A percentile compares a stretch with the other conserved stretches of the same genome.
phyloP scores from a whole-genome alignment of 2,329 filamentous ascomycete species.

The Claviceps purpurea region DNA sequence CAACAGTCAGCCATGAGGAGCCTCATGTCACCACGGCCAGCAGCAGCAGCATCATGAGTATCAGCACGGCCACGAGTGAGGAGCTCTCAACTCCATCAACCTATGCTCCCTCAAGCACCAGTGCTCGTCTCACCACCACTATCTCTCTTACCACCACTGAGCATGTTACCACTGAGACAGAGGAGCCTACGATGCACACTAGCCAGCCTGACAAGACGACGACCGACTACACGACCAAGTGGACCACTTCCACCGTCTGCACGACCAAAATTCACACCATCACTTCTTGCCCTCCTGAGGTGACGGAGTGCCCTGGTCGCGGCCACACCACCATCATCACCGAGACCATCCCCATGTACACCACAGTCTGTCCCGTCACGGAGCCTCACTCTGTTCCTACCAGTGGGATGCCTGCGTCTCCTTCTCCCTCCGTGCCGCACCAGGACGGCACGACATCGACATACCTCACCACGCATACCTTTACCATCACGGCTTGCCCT shows the following conservation, averaged over 20 bases:
- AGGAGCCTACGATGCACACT: constrained; percentile 3
- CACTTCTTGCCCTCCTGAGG: constrained; percentile 17
- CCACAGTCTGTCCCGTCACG: constrained; percentile 29
- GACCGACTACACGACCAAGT: constrained; percentile 4
- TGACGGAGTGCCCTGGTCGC: constrained; percentile 17
- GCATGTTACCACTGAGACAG: constrained; percentile 3
- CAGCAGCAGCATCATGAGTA: neutral
- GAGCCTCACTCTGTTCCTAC: constrained; percentile 2
- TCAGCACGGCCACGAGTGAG: neutral
- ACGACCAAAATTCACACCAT: constrained; percentile 16
- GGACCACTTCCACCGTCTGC: constrained; percentile 20
- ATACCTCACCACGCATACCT: constrained; percentile 19
- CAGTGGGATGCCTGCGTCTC: neutral
- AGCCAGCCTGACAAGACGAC: constrained; percentile 6
- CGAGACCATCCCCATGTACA: constrained; percentile 21
- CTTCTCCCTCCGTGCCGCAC: neutral
- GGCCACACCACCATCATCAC: constrained; percentile 14
- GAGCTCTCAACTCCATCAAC: constrained; percentile 5
- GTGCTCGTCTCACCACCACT: constrained; percentile 1
- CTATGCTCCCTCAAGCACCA: constrained; percentile 3
- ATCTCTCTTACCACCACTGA: constrained; percentile 3
- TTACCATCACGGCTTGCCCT: constrained; percentile 20
- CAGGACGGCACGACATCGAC: constrained; percentile 7
- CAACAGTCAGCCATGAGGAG: neutral
- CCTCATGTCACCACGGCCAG: constrained; percentile 1